phyloP scores from a whole-genome alignment of 768 basidiomycete genomes.

The Kwoniella newhampshirensis region DNA sequence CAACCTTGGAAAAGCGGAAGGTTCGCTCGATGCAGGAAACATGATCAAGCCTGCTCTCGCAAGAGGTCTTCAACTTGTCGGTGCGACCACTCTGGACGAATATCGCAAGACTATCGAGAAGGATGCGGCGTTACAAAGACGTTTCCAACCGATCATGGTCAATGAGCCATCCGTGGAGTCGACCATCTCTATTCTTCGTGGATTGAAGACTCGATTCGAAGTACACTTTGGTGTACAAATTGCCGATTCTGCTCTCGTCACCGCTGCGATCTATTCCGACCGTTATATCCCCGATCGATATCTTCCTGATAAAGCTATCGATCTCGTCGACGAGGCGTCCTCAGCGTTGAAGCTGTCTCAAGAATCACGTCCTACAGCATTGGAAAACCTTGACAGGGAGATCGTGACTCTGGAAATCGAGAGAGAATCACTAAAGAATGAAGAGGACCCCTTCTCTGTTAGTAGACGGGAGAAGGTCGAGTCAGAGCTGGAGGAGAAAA shows the following conservation, averaged over 20 bases:
- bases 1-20: slow-evolving; percentile 85
- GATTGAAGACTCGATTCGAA: slow-evolving; percentile 78
- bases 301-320: slow-evolving; percentile 76
- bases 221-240: slow-evolving; percentile 94
- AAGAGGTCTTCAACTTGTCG: slow-evolving; percentile 80
- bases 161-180: slow-evolving; percentile 80
- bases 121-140: slow-evolving; percentile 84
- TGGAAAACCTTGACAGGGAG: slow-evolving; percentile 77
- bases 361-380: slow-evolving; percentile 73
- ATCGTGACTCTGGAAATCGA: slow-evolving; percentile 87
- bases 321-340: slow-evolving; percentile 90
- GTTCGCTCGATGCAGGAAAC: slow-evolving; percentile 80
- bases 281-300: slow-evolving; percentile 84
- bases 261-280: slow-evolving; percentile 79
- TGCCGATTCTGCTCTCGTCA: slow-evolving; percentile 81
- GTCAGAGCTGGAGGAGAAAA: slow-evolving; percentile 62
- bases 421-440: slow-evolving; percentile 82
- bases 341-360: slow-evolving; percentile 82
- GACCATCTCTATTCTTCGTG: slow-evolving; percentile 67
- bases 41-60: slow-evolving; percentile 93
- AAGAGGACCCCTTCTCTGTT: slow-evolving; percentile 76
- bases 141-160: slow-evolving; percentile 85
- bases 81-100: slow-evolving; percentile 87
- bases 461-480: slow-evolving; percentile 72
- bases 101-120: slow-evolving; percentile 89